Conservation (phyloP, 108 stramenopile species). For the Cyclotella atomus region DNA sequence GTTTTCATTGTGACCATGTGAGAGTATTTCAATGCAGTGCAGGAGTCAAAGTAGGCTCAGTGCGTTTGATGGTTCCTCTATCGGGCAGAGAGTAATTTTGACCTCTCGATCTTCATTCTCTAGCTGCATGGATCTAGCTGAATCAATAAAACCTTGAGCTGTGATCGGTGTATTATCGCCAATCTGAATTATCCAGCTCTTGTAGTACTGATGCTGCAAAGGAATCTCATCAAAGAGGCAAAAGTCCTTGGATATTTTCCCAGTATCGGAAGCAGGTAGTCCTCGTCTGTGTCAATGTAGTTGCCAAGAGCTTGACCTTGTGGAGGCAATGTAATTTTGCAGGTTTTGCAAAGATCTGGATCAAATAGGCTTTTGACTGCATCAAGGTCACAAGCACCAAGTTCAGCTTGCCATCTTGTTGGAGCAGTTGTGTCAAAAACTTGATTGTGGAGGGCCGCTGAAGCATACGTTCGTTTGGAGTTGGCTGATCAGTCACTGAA, state of each 20-base stretch:
- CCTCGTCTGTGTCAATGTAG: slow-evolving; percentile 1
- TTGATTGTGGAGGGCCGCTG: not conserved
- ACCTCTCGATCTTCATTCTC: not conserved
- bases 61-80: not conserved
- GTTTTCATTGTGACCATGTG: not conserved
- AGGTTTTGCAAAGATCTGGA: not conserved
- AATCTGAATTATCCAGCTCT: slow-evolving; percentile 10
- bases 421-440: not conserved
- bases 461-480: not conserved
- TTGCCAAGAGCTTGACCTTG: not conserved
- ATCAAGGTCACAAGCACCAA: not conserved
- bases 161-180: slow-evolving; percentile 9
- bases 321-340: slow-evolving; percentile 11
- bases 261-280: not conserved
- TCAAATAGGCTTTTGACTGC: not conserved
- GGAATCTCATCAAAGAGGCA: not conserved
- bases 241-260: not conserved
- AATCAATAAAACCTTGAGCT: not conserved
- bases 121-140: not conserved
- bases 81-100: not conserved
- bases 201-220: not conserved
- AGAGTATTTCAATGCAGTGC: not conserved
- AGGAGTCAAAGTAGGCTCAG: not conserved
- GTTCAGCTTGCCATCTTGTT: not conserved
- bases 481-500: not conserved